Base-by-base conservation (phyloP, 2,329 filamentous ascomycete genomes). In the Pyrenochaeta sp. region DNA sequence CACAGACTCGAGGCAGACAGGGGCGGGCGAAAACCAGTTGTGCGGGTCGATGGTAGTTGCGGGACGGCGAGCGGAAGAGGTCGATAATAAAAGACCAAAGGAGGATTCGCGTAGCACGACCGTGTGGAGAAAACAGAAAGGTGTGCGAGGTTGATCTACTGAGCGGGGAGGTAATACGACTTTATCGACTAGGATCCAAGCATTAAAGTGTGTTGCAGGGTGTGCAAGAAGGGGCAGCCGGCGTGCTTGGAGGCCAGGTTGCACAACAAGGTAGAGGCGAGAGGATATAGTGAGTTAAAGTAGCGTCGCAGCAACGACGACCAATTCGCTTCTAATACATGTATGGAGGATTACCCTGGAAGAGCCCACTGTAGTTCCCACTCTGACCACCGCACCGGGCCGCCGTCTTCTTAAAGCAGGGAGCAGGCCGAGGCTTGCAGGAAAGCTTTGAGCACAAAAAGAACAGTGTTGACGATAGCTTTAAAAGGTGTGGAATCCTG, bases 121-220 rank as follows among this genome's bases (percentile, higher is more conserved):
- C 45, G 57, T 60, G 59, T 51, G 50, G 53, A 59, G 53, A 46
- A 48, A 50, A 53, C 50, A 51, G 48, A 48, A 47, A 60, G 55
- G 52, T 55, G 55, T 44, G 54, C 50, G 60, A 64, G 35, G 54
- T 48, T 49, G 62, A 65, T 64, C 59, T 63, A 51, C 58, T 64
- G 62, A 57, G 65, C 60, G 63, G 64, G 65, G 58, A 59, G 51
- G 57, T 58, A 60, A 64, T 65, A 58, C 64, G 55, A 51, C 58
- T 60, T 62, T 63, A 61, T 58, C 58, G 61, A 66, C 64, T 54
- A 54, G 63, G 60, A 48, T 61, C 51, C 46, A 49, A 48, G 49
- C 58, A 48, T 50, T 60, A 65, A 58, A 65, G 60, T 65, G 62
- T 57, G 27, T 14, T 49, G 44, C 35, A 34, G 35, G n/a, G n/a